A percentile compares a stretch with the other conserved stretches of the same genome.
Conservation (phyloP, 768 basidiomycete species). For the Cyclocybe aegerita region DNA sequence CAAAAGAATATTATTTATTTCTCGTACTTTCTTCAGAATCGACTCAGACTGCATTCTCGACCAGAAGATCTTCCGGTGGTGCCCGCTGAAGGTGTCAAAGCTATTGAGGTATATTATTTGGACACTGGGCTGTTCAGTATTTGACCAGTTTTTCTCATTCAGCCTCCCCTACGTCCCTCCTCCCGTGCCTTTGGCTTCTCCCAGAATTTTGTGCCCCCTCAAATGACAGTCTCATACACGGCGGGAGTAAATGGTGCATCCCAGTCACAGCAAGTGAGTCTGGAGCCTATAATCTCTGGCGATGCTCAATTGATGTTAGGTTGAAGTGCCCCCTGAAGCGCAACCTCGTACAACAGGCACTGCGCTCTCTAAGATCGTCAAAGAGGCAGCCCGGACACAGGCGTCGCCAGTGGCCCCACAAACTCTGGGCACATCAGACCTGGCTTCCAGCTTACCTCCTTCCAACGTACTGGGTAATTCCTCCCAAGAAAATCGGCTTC, state of each 20-base stretch:
- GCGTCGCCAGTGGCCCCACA: background rate
- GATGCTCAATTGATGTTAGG: too few relatives aligned
- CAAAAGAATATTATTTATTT: background rate
- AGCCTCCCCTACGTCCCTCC: conserved; percentile 9
- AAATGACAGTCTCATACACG: background rate
- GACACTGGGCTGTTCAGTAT: background rate
- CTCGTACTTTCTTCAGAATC: conserved; percentile 10
- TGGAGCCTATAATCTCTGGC: too few relatives aligned
- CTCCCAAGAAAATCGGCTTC: too few relatives aligned
- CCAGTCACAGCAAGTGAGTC: too few relatives aligned
- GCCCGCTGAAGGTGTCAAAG: background rate
- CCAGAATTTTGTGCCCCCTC: background rate
- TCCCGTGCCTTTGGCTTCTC: conserved; percentile 1
- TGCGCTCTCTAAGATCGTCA: background rate
- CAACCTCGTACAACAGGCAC: background rate
- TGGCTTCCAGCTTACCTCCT: too few relatives aligned
- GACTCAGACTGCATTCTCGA: conserved; percentile 11
- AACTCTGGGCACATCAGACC: background rate
- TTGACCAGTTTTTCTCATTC: background rate
- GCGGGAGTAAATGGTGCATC: background rate
- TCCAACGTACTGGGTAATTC: too few relatives aligned
- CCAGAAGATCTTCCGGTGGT: conserved; percentile 7
- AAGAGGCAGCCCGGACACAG: background rate
- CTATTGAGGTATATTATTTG: background rate
- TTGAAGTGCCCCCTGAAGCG: background rate